These are phyloP conservation scores for Candida namnaoensis DNA, from an alignment of 805 yeast species.

Conservation along the genomic window DNA sequence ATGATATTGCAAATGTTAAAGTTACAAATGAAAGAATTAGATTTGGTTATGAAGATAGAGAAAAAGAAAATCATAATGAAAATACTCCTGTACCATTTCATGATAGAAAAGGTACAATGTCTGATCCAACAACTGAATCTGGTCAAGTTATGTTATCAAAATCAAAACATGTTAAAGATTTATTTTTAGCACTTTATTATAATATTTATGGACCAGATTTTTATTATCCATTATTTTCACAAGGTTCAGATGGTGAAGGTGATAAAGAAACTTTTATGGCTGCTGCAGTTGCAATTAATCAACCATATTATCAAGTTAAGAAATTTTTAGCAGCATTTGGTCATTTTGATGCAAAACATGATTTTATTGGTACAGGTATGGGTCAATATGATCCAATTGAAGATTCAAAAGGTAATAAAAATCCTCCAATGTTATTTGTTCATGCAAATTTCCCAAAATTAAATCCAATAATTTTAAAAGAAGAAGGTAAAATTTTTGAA, in stretches of 20 bases:
- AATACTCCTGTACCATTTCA: slow-evolving; percentile 35
- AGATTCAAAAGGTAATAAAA: slow-evolving; percentile 26
- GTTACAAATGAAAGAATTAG: slow-evolving; percentile 31
- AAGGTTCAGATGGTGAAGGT: slow-evolving; percentile 47
- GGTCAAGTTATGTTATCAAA: slow-evolving; percentile 57
- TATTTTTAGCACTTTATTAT: slow-evolving; percentile 49
- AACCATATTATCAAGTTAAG: slow-evolving; percentile 54
- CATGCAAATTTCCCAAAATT: slow-evolving; percentile 64
- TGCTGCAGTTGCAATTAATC: slow-evolving; percentile 45
- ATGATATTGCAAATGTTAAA: slow-evolving; percentile 54
- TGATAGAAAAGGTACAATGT: slow-evolving; percentile 51
- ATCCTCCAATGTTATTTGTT: slow-evolving; percentile 37
- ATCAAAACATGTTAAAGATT: slow-evolving; percentile 41
- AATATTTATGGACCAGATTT: slow-evolving; percentile 53
- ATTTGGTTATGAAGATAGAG: slow-evolving; percentile 28
- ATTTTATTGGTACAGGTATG: slow-evolving; percentile 54
- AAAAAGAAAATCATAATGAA: slow-evolving; percentile 17
- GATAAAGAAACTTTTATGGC: slow-evolving; percentile 59
- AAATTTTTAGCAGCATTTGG: slow-evolving; percentile 50
- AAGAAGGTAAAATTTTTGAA: slow-evolving; percentile 30
- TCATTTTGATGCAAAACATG: slow-evolving; percentile 28
- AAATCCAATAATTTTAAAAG: slow-evolving; percentile 47
- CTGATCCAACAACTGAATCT: slow-evolving; percentile 56
- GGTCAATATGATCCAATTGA: slow-evolving; percentile 52
- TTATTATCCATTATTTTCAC: slow-evolving; percentile 48